Percentiles rank a stretch among this genome's conserved stretches.
Conservation (phyloP, 2,329 filamentous ascomycete genomes). For the Colletotrichum paranaense region DNA sequence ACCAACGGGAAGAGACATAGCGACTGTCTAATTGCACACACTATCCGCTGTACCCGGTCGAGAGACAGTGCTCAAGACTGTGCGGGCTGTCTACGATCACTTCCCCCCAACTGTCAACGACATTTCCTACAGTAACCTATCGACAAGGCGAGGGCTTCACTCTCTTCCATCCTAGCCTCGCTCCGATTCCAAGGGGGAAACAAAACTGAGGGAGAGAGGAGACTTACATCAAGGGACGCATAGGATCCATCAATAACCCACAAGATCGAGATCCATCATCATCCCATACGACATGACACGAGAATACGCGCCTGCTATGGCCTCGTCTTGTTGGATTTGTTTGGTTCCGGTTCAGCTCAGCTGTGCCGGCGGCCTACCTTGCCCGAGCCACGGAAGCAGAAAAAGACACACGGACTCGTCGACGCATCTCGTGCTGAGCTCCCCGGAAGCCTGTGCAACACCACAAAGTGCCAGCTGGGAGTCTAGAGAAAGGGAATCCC, state of each 20-base stretch:
- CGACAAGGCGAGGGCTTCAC: not conserved
- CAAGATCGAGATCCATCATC: not conserved
- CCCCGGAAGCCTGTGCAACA: not conserved
- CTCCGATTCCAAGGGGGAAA: not conserved
- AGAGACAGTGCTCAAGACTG: slow-evolving; percentile 5
- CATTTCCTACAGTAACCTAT: not conserved
- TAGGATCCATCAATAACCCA: not conserved
- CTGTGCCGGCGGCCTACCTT: not conserved
- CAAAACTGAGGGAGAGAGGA: not conserved
- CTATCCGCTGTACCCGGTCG: not conserved
- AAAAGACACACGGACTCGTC: not conserved
- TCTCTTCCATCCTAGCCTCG: not conserved
- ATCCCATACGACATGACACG: not conserved
- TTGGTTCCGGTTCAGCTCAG: not conserved
- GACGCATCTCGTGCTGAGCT: not conserved
- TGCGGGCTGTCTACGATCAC: not conserved
- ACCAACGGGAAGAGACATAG: not conserved
- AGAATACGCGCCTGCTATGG: not conserved
- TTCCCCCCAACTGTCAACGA: not conserved
- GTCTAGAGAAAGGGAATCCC: not conserved
- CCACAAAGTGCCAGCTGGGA: not conserved
- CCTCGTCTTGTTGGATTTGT: not conserved
- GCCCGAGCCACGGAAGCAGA: not conserved
- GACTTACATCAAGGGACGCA: not conserved
- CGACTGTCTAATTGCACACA: not conserved